Evolutionary conservation across 148 eudicot species (phyloP).

Genomic region (Rhododendron kiyosumense): DNA sequence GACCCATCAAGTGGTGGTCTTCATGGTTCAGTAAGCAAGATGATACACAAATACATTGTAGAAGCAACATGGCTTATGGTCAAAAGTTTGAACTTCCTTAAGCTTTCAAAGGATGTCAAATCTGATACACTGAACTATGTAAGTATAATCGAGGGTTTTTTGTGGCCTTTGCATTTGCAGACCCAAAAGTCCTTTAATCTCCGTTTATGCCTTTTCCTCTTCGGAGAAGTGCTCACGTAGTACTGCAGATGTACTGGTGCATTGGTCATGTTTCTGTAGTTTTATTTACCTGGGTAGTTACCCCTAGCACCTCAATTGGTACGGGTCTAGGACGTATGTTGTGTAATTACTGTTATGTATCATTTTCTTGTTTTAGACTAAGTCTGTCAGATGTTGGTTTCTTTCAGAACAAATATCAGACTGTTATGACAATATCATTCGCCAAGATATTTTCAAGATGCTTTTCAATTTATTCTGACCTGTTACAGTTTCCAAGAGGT

Average conservation of each 20-base stretch:
- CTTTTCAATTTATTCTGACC: background rate
- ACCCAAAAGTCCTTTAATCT: background rate
- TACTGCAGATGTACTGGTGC: background rate
- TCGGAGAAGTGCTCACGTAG: background rate
- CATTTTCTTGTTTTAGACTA: background rate
- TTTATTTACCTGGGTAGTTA: too few species aligned
- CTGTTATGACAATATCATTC: background rate
- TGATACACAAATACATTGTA: background rate
- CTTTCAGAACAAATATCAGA: background rate
- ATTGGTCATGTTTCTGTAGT: background rate
- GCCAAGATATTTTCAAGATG: background rate
- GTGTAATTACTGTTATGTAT: background rate
- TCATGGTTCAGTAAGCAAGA: background rate
- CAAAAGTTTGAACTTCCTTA: background rate
- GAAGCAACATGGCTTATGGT: background rate
- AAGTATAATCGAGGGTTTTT: background rate
- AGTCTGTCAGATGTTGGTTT: background rate
- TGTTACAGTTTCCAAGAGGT: slow-evolving; percentile 82
- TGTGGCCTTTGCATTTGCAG: background rate
- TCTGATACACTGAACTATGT: background rate
- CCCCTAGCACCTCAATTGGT: too few species aligned
- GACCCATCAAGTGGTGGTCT: background rate
- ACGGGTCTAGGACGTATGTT: background rate
- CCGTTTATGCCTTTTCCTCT: background rate
- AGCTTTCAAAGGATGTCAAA: slow-evolving; percentile 6